Percentiles rank a stretch among this genome's conserved stretches.
Conservation (phyloP, 345 rosid species). For the Aquilaria sinensis region DNA sequence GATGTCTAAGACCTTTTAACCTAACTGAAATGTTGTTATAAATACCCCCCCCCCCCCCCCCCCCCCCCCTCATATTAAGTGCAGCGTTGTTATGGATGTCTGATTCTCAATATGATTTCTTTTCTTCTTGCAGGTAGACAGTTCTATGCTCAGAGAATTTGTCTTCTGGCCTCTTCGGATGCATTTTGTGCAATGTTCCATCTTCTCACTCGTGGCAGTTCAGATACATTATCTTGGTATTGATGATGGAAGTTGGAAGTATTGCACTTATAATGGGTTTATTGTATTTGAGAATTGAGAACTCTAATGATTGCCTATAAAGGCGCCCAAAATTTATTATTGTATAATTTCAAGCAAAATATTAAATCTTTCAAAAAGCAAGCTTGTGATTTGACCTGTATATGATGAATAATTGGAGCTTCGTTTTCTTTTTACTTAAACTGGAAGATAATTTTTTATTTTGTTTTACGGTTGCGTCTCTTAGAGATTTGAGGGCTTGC, state of each 20-base stretch:
- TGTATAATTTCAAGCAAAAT: neutral
- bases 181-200: conserved; percentile 97
- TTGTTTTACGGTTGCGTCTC: conserved; percentile 48
- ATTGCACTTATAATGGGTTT: too few species aligned
- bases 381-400: neutral
- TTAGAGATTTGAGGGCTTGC: conserved; percentile 56
- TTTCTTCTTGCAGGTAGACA: conserved; percentile 57
- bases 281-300: too few species aligned
- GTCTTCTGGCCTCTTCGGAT: conserved; percentile 98
- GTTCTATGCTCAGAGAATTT: conserved; percentile 95
- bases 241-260: too few species aligned
- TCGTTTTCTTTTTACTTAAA: neutral
- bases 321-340: too few species aligned
- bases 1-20: conserved; percentile 14
- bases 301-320: too few species aligned
- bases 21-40: conserved; percentile 10
- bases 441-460: neutral
- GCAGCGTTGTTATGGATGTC: neutral
- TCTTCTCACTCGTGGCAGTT: too few species aligned
- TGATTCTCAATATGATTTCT: neutral
- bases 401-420: neutral
- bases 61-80: too few species aligned
- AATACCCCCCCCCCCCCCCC: too few species aligned
- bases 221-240: too few species aligned
- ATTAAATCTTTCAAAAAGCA: neutral